Base-by-base conservation (phyloP, 169 alveolate genomes). In the Plasmodium falciparum region DNA sequence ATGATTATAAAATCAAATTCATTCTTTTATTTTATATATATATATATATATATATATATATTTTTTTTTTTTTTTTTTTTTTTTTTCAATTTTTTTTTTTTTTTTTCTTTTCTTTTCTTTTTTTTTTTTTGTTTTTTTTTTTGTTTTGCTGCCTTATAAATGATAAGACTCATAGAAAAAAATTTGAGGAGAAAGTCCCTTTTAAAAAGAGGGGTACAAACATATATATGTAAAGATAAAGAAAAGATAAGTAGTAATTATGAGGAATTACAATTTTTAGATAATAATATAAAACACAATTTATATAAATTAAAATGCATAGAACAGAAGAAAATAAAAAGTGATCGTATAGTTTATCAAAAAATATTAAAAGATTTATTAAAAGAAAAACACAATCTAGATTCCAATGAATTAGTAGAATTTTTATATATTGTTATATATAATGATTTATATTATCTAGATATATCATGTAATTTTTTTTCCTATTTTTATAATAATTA, bases 271-370 rank as follows among this genome's bases (percentile, higher is more conserved):
- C 59, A 52, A 26, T 86, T 86, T 54, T 62, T 86, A 61, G 50
- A 43, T 13, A 73, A 86, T 72, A 75, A 86, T 17, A 86, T 86
- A 52, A 70, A 86, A 66, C 74, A 86, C 11, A 86, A 71, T 72
- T 59, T 86, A 58, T 73, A 61, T 65, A 71, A 74, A 73, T 61
- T 86, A 72, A 70, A 86, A 86, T 86, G 92, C 50, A 62, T 86
- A 29, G 92, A 86, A 52, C 92, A 86, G 26, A 86, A 86, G 66
- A 86, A 86, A 73, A 73, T 86, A 43, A 70, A 86, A 86, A 86
- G 62, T 62, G 92, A 86, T 65, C 88, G 88, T 20, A 86, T 86
- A 58, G 47, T 72, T 26, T 86, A 72, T 67, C 71, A 86, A 29
- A 86, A 86, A 71, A 86, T 86, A 52, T 86, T 86, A 73, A 86